Conservation (phyloP, 164 flowering plant genomes). For the Litsea cubeba region DNA sequence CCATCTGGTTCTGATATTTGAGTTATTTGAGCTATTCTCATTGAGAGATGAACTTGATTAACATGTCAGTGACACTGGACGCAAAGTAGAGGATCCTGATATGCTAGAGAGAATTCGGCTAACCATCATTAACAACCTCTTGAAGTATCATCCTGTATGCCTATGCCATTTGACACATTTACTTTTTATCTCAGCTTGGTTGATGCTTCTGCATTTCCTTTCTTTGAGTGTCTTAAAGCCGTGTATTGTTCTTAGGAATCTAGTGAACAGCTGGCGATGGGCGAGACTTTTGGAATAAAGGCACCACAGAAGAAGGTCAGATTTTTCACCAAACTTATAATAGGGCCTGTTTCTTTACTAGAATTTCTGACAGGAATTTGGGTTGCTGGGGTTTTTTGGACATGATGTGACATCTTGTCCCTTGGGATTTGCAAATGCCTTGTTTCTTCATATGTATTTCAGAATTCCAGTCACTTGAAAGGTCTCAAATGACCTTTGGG, state of each 20-base stretch:
- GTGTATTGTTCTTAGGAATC: conserved; percentile 53
- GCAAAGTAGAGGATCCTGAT: conserved; percentile 75
- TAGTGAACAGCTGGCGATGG: conserved; percentile 81
- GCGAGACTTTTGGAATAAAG: conserved; percentile 86
- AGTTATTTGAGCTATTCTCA: too few species aligned
- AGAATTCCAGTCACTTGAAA: too few species aligned
- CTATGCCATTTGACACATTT: conserved; percentile 6
- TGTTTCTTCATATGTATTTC: too few species aligned
- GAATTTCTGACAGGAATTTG: too few species aligned
- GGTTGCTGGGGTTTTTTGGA: too few species aligned
- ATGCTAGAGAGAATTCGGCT: conserved; percentile 39
- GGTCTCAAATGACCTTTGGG: too few species aligned
- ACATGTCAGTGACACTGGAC: conserved; percentile 58
- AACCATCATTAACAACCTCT: conserved; percentile 40
- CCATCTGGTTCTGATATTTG: too few species aligned
- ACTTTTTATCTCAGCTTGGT: conserved; percentile 2
- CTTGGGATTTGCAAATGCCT: too few species aligned
- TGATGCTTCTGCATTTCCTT: background rate
- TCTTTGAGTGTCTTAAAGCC: background rate
- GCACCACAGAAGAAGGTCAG: conserved; percentile 80
- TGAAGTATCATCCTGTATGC: conserved; percentile 67
- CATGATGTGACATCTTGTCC: too few species aligned
- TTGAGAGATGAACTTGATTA: background rate
- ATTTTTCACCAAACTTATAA: background rate
- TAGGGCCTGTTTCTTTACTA: background rate